Percentiles rank a stretch among this genome's conserved stretches.
Evolutionary conservation across 805 yeast species (phyloP).

Genomic region (Zygosaccharomyces bisporus): DNA sequence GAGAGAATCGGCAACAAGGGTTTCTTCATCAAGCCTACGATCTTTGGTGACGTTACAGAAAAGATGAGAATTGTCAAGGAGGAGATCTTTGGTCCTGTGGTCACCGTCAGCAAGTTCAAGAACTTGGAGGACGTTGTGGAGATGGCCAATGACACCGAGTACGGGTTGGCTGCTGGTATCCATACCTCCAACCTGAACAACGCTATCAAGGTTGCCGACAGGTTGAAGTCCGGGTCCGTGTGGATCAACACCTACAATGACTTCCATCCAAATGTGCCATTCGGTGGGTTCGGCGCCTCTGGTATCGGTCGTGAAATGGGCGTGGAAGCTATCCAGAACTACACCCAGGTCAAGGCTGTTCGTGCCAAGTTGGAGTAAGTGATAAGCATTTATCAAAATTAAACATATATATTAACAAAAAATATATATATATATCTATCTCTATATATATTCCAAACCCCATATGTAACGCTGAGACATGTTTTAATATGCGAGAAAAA

Average conservation of each 20-base stretch:
- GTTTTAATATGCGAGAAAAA: not conserved
- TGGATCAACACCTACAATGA: constrained; percentile 92
- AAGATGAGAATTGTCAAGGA: constrained; percentile 67
- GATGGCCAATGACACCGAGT: constrained; percentile 74
- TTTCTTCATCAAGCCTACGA: constrained; percentile 67
- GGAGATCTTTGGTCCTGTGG: constrained; percentile 91
- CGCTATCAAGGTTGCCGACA: constrained; percentile 70
- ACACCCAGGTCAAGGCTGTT: constrained; percentile 84
- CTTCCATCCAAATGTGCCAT: constrained; percentile 82
- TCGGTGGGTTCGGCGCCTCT: constrained; percentile 87
- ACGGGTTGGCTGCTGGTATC: constrained; percentile 89
- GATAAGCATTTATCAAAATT: no score
- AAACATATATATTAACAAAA: no score
- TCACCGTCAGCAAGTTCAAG: constrained; percentile 73
- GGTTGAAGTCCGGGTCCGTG: constrained; percentile 80
- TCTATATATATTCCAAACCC: not conserved
- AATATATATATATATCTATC: no score
- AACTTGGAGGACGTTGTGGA: constrained; percentile 77
- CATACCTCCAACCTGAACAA: constrained; percentile 74
- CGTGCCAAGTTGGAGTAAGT: constrained; percentile 39
- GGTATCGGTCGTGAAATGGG: constrained; percentile 96
- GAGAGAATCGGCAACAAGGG: constrained; percentile 57
- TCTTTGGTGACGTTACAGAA: constrained; percentile 67
- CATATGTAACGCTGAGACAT: not conserved
- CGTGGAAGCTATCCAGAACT: constrained; percentile 76